Percentiles rank a stretch among this genome's conserved stretches.
These are phyloP conservation scores for Astrothelium macrocarpum DNA, from an alignment of 495 filamentous ascomycete genomes.

Conservation along the genomic window DNA sequence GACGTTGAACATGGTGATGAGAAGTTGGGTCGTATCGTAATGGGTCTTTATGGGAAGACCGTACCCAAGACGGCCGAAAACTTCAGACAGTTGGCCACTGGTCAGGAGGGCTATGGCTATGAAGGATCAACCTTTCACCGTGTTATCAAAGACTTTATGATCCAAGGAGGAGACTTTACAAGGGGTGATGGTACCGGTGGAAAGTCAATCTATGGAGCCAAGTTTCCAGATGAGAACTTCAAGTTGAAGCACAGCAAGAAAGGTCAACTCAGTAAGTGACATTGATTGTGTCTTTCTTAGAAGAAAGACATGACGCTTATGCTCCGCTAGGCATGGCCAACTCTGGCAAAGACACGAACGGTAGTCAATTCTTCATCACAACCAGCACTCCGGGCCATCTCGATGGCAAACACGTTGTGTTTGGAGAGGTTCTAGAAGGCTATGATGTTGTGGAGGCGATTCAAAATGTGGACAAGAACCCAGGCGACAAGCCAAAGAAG, in stretches of 20 bases:
- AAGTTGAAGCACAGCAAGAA: constrained; percentile 81
- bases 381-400: constrained; percentile 63
- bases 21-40: constrained; percentile 71
- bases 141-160: constrained; percentile 98
- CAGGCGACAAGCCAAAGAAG: constrained; percentile 64
- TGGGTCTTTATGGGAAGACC: constrained; percentile 96
- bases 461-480: constrained; percentile 62
- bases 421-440: constrained; percentile 56
- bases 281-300: neutral
- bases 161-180: constrained; percentile 99
- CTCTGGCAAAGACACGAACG: constrained; percentile 94
- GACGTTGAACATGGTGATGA: constrained; percentile 89
- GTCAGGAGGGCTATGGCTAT: constrained; percentile 95
- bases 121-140: constrained; percentile 94
- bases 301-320: neutral
- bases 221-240: constrained; percentile 98
- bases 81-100: constrained; percentile 92
- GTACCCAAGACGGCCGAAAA: constrained; percentile 97
- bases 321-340: constrained; percentile 73
- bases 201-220: constrained; percentile 93
- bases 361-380: constrained; percentile 91
- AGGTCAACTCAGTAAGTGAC: constrained; percentile 49
- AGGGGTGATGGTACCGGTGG: constrained; percentile 91
- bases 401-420: constrained; percentile 73
- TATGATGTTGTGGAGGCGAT: constrained; percentile 83